Base-by-base conservation (phyloP, 202 grass and related monocot genomes). In the Schoenoplectus tabernaemontani region DNA sequence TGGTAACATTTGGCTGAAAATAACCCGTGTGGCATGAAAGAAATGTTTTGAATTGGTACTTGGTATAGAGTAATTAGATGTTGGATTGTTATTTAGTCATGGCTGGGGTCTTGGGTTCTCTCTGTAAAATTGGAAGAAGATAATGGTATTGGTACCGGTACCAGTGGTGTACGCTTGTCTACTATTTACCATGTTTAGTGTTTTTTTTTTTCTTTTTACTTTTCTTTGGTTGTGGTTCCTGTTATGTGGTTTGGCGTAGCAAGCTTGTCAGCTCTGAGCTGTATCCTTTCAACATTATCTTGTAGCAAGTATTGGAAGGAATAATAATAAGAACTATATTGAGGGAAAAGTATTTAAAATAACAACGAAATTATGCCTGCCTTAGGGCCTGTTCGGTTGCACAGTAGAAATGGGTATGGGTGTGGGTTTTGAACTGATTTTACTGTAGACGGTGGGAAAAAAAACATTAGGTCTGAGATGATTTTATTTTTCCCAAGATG, bases 1-100 rank as follows among this genome's bases (percentile, higher is more conserved):
- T 2, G 11, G 7, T 47, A 48, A 37, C 62, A n/a, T 54, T 57
- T n/a, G 75, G 53, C 48, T 62, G 57, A 17, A 8, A 43, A 68
- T 7, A 68, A 33, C 15, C 66, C 22, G 41, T 24, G 47, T 34
- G 47, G 15, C 47, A 36, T 9, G 17, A 75, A 54, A 56, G 59
- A 60, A 36, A 20, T 43, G 5, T 46, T 79, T 59, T 64, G 39
- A 5, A 65, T 59, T 50, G 60, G 59, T 80, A 64, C 53, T 44
- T 80, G 15, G 39, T 50, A 62, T 80, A 80, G 78, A 65, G 39
- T 65, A 48, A 65, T 34, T 80, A 48, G 17, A 2, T 76, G 57
- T 63, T 58, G 74, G 48, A 44, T 1, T 44, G 42, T 12, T n/a
- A 15, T 57, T 76, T 57, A 54, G 74, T 20, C 9, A 34, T 76